Evolutionary conservation across 106 monocot species (phyloP).

Genomic region (Phalaenopsis equestris): DNA sequence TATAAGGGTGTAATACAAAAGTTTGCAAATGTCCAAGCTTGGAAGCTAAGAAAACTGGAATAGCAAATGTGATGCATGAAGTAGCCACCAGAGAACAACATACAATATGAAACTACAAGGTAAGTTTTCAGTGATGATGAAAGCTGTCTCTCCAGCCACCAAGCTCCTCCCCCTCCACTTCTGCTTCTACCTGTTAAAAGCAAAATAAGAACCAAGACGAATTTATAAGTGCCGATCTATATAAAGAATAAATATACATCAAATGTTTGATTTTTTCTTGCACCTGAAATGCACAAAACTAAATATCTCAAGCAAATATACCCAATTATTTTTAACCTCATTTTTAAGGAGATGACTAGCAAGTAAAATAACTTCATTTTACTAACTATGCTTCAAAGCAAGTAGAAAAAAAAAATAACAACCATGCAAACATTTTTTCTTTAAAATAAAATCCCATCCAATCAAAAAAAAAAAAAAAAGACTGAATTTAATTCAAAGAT

Average conservation of each 20-base stretch:
- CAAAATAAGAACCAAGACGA: neutral
- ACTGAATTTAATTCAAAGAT: too few relatives aligned
- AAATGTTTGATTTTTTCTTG: neutral
- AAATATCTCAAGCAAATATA: neutral
- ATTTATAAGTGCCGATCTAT: too few relatives aligned
- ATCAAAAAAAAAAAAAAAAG: too few relatives aligned
- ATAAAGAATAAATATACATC: neutral
- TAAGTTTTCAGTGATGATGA: slow-evolving; percentile 3
- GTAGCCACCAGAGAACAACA: neutral
- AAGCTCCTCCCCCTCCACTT: neutral
- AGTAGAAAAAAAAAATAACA: too few relatives aligned
- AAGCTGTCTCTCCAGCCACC: slow-evolving; percentile 13
- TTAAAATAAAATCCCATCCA: too few relatives aligned
- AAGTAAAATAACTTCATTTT: too few relatives aligned
- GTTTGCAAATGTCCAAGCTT: neutral
- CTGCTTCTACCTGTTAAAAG: slow-evolving; percentile 3
- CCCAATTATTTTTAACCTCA: too few relatives aligned
- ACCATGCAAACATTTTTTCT: too few relatives aligned
- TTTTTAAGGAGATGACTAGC: too few relatives aligned
- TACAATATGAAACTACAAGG: neutral
- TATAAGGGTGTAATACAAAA: too few relatives aligned
- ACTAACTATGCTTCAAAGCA: too few relatives aligned
- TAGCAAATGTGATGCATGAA: neutral
- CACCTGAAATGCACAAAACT: neutral
- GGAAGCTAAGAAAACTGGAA: neutral